Conservation (phyloP, 306 rosid species). For the Inga laurina region DNA sequence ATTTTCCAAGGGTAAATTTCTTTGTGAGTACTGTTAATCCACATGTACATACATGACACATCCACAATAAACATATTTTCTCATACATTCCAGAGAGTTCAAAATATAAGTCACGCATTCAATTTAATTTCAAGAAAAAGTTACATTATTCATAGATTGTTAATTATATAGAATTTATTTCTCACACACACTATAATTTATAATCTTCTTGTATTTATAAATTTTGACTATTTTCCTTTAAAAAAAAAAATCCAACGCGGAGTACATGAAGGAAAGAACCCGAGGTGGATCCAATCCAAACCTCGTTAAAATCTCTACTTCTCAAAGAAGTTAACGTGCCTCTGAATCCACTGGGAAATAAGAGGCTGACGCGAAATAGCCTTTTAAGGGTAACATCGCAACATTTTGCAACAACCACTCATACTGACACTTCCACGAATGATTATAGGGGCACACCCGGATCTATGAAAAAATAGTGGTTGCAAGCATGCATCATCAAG, state of each 20-base stretch:
- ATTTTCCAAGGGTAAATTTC: neutral
- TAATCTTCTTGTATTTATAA: neutral
- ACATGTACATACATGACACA: too few species aligned
- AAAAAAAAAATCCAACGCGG: neutral
- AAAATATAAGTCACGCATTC: too few species aligned
- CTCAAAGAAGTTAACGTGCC: neutral
- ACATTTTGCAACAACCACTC: neutral
- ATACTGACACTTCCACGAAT: neutral
- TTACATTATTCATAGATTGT: too few species aligned
- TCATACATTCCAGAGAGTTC: neutral
- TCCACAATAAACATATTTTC: neutral
- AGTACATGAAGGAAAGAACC: neutral
- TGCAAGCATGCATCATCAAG: neutral
- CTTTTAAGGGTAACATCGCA: neutral
- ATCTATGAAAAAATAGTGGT: neutral
- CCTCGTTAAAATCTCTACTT: neutral
- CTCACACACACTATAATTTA: neutral
- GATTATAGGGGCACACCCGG: neutral
- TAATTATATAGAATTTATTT: too few species aligned
- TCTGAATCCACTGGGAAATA: neutral
- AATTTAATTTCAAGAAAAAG: too few species aligned
- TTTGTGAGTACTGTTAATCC: neutral
- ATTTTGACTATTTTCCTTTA: neutral
- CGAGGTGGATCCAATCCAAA: neutral
- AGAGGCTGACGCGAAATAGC: neutral